These are phyloP conservation scores for Inonotus hispidus DNA, from an alignment of 1,284 basidiomycete species.

Conservation along the genomic window DNA sequence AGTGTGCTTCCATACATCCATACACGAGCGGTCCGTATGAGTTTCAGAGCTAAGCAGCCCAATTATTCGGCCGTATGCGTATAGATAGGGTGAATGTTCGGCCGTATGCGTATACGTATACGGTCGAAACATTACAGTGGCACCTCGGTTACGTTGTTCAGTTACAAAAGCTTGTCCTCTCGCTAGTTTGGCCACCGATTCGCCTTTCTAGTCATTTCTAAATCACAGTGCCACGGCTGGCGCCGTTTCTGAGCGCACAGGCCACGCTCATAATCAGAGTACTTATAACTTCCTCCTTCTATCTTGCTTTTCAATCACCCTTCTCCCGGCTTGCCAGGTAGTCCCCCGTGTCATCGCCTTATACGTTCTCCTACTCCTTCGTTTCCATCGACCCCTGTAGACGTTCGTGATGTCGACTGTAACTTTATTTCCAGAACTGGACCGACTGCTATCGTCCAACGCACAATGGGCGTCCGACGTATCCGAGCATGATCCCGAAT, in stretches of 20 bases:
- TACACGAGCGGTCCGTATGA: too few relatives aligned
- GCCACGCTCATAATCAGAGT: slow-evolving; percentile 11
- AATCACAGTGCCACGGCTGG: slow-evolving; percentile 1
- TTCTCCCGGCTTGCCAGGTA: neutral
- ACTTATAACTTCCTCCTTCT: slow-evolving; percentile 5
- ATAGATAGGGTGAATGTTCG: neutral
- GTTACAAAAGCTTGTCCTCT: slow-evolving; percentile 13
- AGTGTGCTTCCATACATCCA: too few relatives aligned
- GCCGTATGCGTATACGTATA: too few relatives aligned
- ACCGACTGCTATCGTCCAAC: slow-evolving; percentile 50
- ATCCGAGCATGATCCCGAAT: slow-evolving; percentile 48
- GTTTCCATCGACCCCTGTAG: neutral
- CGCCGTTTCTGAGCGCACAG: neutral
- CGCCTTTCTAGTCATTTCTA: neutral
- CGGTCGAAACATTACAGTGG: slow-evolving; percentile 15
- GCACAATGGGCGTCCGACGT: slow-evolving; percentile 58
- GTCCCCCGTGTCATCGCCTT: too few relatives aligned
- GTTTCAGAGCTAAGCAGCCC: too few relatives aligned
- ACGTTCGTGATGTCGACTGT: slow-evolving; percentile 6
- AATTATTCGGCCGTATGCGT: slow-evolving; percentile 1
- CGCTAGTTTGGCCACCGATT: neutral
- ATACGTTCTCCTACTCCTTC: neutral
- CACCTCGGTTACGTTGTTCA: slow-evolving; percentile 14
- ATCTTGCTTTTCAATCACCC: neutral
- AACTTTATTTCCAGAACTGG: slow-evolving; percentile 28